Evolutionary conservation across 2,329 filamentous ascomycete species (phyloP).

Genomic region (Pleomassaria siparia): DNA sequence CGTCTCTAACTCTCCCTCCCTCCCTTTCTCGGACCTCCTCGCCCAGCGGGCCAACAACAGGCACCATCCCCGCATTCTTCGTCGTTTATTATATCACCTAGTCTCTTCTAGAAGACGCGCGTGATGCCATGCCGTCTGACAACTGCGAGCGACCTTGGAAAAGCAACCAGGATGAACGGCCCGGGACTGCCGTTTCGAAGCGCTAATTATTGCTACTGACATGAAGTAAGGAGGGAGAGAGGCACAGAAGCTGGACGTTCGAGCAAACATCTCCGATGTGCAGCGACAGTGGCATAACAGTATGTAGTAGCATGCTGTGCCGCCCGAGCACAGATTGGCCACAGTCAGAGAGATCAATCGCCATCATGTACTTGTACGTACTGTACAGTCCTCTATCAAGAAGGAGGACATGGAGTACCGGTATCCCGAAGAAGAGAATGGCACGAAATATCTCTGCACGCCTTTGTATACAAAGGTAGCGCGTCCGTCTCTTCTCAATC

Average conservation of each 20-base stretch:
- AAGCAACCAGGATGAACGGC: conserved; percentile 4
- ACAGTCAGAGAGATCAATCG: too few species aligned
- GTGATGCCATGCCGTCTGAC: conserved; percentile 9
- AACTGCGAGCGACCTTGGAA: neutral
- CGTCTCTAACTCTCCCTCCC: too few species aligned
- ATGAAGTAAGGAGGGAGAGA: too few species aligned
- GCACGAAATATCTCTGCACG: conserved; percentile 10
- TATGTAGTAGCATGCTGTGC: conserved; percentile 2
- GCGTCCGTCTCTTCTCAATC: conserved; percentile 8
- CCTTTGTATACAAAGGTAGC: too few species aligned
- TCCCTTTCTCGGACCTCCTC: too few species aligned
- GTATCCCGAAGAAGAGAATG: conserved; percentile 10
- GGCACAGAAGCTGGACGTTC: neutral
- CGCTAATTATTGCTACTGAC: neutral
- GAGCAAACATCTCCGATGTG: too few species aligned
- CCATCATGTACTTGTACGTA: too few species aligned
- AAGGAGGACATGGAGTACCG: conserved; percentile 12
- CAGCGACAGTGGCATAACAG: neutral
- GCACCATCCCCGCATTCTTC: conserved; percentile 11
- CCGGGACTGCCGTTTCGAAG: neutral
- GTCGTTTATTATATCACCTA: neutral
- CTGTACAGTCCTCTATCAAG: conserved; percentile 18
- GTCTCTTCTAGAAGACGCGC: conserved; percentile 8
- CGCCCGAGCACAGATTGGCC: neutral
- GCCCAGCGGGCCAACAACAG: conserved; percentile 6